Base-by-base conservation (phyloP, 495 filamentous ascomycete genomes). In the Xylaria palmicola region DNA sequence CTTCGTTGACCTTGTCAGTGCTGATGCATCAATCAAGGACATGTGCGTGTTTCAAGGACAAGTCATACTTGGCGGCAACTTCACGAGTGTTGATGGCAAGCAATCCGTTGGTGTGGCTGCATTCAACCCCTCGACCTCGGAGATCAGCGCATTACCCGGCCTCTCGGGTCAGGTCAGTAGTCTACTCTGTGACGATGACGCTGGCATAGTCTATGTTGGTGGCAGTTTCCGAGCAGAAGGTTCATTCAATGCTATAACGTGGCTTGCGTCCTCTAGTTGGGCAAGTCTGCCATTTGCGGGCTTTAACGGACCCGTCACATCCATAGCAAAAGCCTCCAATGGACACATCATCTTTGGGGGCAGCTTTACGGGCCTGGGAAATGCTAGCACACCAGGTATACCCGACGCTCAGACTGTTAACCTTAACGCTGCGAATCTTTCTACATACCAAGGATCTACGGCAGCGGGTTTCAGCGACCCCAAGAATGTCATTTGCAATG, bases 271-370 rank as follows among this genome's bases (percentile, higher is more conserved):
- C 10, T 80, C 83, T 29, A 82, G 76, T n/a, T 99, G 91, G 93
- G 86, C 85, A 50, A 90, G 91, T 67, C 75, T 99, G 62, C 86
- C 91, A 8, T 99, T 99, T 79, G 83, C 86, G 48, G 95, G 94
- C 27, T 93, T 99, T 74, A 97, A 97, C 78, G 92, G 92, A 45
- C 93, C 92, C 10, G 93, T 99, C 45, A 86, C 82, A 51, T 89
- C 91, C 34, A 97, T 99, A 59, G 79, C 86, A 45, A 90, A 92
- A 77, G 83, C 85, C 15, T 79, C 86, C 17, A 86, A 88, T 66
- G 90, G 89, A 4, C 89, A 93, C 64, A 88, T 99, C 58, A 83
- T 97, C 45, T 99, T 96, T 64, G 95, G 92, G 47, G 94, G 94
- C 48, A 83, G 81, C n/a, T 99, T 99, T 73, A 89, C 88, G 60